Evolutionary conservation across 331 rosid genomes (phyloP), one percentile per base, ranked within the genome.

Genomic region (Quercus lobata): DNA sequence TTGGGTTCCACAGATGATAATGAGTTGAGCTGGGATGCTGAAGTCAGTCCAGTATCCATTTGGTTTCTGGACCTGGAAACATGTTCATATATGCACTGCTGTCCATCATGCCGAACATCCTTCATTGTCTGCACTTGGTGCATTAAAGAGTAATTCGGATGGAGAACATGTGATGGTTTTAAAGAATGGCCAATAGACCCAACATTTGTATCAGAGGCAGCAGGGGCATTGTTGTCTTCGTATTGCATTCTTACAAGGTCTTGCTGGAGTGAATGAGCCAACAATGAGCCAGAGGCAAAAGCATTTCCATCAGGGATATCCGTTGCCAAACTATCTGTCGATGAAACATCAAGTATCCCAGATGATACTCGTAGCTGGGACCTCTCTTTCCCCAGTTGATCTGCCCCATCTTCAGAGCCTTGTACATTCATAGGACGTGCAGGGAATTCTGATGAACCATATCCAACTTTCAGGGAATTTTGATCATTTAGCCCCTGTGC

Each of bases 271-370:
- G 85, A 71, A 73, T 66, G 78, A 80, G 56, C 76, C 72, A 66
- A 71, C 34, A 71, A 56, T 56, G 87, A 76, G 60, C 84, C 72
- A 79, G 83, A 76, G 71, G 83, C 25, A 66, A 78, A 78, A 62
- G 76, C 72, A 79, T 70, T 77, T 81, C 80, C 61, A 83, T 79
- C 72, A 25, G 84, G 41, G 53, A 80, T 79, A 81, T 83, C 83
- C 77, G 73, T 81, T 66, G 69, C 60, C 79, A 72, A 18, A 55
- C 65, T 55, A 55, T 78, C 81, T 17, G 77, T 73, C 62, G 24
- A 77, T 53, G 80, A 79, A 52, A 79, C 72, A 75, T 73, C 81
- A 14, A 69, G 63, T 37, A 52, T 75, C 74, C 72, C 76, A 73
- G 80, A 68, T 57, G 72, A 61, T 21, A 78, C n/a, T 70, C 60